These are phyloP conservation scores for Paramecium biaurelia DNA, from an alignment of 73 alveolate genomes.

Conservation along the genomic window DNA sequence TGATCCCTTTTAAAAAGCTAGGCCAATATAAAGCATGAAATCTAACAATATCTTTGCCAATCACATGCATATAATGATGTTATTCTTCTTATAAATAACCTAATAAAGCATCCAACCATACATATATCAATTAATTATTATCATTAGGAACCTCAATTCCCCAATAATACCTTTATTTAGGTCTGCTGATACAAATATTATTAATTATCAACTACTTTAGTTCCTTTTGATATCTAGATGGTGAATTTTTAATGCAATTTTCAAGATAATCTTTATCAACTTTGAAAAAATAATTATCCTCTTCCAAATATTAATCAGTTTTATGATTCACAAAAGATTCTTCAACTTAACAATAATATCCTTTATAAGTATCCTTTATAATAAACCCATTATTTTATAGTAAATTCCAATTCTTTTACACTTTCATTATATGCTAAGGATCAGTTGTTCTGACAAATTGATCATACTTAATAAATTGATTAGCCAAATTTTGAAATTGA, in stretches of 20 bases:
- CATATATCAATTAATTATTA: conserved; percentile 71
- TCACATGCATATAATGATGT: conserved; percentile 57
- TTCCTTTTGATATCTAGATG: background rate
- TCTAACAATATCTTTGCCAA: conserved; percentile 86
- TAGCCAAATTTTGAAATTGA: conserved; percentile 61
- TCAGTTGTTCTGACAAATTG: conserved; percentile 74
- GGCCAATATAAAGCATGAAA: conserved; percentile 87
- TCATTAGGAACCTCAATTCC: conserved; percentile 81
- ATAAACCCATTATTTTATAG: background rate
- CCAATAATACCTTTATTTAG: conserved; percentile 72
- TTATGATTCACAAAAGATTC: conserved; percentile 51
- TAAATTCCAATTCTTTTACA: background rate
- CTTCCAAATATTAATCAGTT: conserved; percentile 1
- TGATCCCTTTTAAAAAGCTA: conserved; percentile 69
- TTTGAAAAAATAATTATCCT: background rate
- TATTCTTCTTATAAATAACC: conserved; percentile 61
- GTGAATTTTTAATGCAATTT: background rate
- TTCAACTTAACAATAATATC: conserved; percentile 50
- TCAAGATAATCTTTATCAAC: background rate
- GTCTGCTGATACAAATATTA: conserved; percentile 74
- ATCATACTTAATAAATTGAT: conserved; percentile 50
- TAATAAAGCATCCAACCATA: conserved; percentile 84
- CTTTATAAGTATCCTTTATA: background rate
- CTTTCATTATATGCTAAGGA: background rate
- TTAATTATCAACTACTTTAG: background rate